These are phyloP conservation scores for Crithidia sp. DNA, from an alignment of 208 protist genomes.

Conservation along the genomic window DNA sequence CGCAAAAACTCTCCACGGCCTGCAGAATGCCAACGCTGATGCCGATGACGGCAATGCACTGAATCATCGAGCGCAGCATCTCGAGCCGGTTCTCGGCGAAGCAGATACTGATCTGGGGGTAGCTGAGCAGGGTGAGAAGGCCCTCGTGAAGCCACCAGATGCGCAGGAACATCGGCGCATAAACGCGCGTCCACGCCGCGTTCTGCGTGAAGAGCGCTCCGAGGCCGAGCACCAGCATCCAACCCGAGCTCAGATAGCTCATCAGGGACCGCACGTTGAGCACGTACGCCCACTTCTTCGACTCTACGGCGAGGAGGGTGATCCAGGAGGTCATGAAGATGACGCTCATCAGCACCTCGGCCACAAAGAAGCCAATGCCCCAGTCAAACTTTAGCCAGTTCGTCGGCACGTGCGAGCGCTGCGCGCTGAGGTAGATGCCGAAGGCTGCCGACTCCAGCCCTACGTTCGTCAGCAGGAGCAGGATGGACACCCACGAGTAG, in stretches of 20 bases:
- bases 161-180: slow-evolving; percentile 48
- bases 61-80: slow-evolving; percentile 40
- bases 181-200: slow-evolving; percentile 29
- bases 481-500: slow-evolving; percentile 49
- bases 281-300: slow-evolving; percentile 35
- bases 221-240: slow-evolving; percentile 39
- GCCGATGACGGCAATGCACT: slow-evolving; percentile 50
- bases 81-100: slow-evolving; percentile 47
- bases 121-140: slow-evolving; percentile 36
- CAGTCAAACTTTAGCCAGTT: slow-evolving; percentile 36
- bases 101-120: slow-evolving; percentile 42
- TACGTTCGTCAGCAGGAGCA: slow-evolving; percentile 34
- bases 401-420: slow-evolving; percentile 12
- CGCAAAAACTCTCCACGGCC: slow-evolving; percentile 44
- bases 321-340: slow-evolving; percentile 40
- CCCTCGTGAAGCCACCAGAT: slow-evolving; percentile 50
- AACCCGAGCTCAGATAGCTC: slow-evolving; percentile 35
- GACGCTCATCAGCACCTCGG: slow-evolving; percentile 35
- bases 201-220: slow-evolving; percentile 25
- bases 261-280: slow-evolving; percentile 40
- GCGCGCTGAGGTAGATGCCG: slow-evolving; percentile 35
- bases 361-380: slow-evolving; percentile 33
- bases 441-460: slow-evolving; percentile 36
- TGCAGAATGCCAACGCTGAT: slow-evolving; percentile 46
- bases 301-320: slow-evolving; percentile 29